A percentile compares a stretch with the other conserved stretches of the same genome.
Conservation (phyloP, 768 basidiomycete genomes). For the Melanogaster broomeanus region DNA sequence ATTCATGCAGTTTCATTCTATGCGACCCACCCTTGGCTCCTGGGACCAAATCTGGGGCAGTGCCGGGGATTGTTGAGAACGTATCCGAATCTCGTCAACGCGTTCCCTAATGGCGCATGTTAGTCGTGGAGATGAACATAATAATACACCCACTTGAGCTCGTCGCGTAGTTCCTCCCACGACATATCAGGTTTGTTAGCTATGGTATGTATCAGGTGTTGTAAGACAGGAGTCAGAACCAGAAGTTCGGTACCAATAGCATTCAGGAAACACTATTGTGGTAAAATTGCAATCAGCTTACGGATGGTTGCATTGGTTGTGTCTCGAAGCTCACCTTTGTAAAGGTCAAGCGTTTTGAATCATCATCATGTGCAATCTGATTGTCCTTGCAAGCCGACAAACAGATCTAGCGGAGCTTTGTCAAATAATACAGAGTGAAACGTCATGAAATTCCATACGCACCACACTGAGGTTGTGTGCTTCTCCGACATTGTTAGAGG, state of each 20-base stretch:
- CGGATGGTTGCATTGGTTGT: neutral
- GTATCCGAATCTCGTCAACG: conserved; percentile 14
- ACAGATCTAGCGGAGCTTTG: conserved; percentile 15
- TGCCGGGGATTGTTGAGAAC: conserved; percentile 6
- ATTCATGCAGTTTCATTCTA: neutral
- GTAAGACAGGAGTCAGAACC: neutral
- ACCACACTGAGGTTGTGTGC: conserved; percentile 18
- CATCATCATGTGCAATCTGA: conserved; percentile 25
- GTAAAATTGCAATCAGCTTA: neutral
- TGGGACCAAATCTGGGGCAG: conserved; percentile 8
- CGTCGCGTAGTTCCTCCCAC: conserved; percentile 21
- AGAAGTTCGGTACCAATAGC: neutral
- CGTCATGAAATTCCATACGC: neutral
- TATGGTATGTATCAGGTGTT: neutral
- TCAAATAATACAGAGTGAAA: neutral
- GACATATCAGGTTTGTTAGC: conserved; percentile 10
- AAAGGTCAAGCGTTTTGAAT: conserved; percentile 17
- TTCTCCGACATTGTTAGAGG: conserved; percentile 4
- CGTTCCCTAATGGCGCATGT: conserved; percentile 6
- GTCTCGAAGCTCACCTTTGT: conserved; percentile 19
- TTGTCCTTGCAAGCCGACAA: conserved; percentile 28
- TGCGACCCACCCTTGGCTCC: conserved; percentile 23
- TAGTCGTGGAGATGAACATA: neutral
- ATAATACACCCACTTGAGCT: conserved; percentile 13
- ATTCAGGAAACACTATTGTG: conserved; percentile 21